phyloP scores from a whole-genome alignment of 495 filamentous ascomycete species.

The Elasticomyces elasticus region DNA sequence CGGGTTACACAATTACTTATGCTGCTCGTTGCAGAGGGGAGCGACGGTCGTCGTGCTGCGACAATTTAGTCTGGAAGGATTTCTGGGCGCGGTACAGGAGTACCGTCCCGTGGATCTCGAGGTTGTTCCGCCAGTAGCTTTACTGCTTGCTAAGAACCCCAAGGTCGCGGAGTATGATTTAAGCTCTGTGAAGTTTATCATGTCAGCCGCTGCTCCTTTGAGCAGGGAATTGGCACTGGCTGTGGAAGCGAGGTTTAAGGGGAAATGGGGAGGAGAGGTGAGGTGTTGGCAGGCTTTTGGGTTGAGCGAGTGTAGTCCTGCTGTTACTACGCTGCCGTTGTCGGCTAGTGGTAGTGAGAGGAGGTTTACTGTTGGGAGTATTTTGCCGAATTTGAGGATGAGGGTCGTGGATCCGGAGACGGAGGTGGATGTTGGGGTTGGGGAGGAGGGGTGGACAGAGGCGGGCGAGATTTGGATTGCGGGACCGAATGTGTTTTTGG shows the following conservation, averaged over 20 bases:
- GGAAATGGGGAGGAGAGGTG: constrained; percentile 44
- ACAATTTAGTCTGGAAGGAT: constrained; percentile 24
- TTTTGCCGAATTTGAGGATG: not conserved
- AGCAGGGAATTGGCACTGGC: constrained; percentile 42
- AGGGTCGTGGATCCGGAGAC: not conserved
- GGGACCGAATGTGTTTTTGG: constrained; percentile 31
- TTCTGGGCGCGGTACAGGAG: constrained; percentile 56
- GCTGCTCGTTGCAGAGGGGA: constrained; percentile 40
- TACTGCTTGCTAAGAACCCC: constrained; percentile 60
- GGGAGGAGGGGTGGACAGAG: not conserved
- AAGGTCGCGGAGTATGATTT: constrained; percentile 50
- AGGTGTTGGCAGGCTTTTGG: constrained; percentile 58
- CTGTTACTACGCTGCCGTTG: not conserved
- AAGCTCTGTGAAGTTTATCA: constrained; percentile 46
- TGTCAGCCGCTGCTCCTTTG: constrained; percentile 39
- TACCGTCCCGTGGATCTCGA: constrained; percentile 40
- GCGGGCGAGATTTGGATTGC: constrained; percentile 27
- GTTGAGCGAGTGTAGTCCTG: constrained; percentile 32
- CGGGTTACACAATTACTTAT: constrained; percentile 54
- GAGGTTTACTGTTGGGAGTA: not conserved
- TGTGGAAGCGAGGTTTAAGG: constrained; percentile 39
- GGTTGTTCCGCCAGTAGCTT: constrained; percentile 55
- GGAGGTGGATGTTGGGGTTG: not conserved
- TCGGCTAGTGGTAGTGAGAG: not conserved
- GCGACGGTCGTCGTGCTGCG: not conserved